phyloP scores from a whole-genome alignment of 1,139 yeast species.

The Pichia sp. region DNA sequence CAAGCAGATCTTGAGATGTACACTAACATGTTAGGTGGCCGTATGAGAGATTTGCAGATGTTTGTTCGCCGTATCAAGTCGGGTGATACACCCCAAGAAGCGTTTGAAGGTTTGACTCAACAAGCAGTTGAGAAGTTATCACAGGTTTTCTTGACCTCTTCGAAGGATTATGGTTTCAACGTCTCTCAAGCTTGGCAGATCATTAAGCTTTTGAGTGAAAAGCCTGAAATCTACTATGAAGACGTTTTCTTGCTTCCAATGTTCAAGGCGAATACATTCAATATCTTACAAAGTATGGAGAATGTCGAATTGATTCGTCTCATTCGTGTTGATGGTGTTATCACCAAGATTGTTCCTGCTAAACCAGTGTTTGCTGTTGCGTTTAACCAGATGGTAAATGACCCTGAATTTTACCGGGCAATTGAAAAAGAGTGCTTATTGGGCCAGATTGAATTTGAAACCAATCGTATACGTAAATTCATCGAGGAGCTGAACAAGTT shows the following conservation, averaged over 20 bases:
- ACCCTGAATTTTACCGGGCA: conserved; percentile 47
- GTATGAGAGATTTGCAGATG: conserved; percentile 89
- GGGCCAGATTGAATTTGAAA: conserved; percentile 51
- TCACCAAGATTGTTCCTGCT: conserved; percentile 63
- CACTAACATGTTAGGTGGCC: conserved; percentile 79
- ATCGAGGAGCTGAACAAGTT: conserved; percentile 69
- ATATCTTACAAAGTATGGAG: conserved; percentile 63
- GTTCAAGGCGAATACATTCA: conserved; percentile 52
- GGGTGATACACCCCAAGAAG: conserved; percentile 76
- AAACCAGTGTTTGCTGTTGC: conserved; percentile 84
- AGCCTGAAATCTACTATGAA: conserved; percentile 39
- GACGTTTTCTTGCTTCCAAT: conserved; percentile 54
- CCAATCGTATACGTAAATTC: conserved; percentile 51
- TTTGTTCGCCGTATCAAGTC: conserved; percentile 80
- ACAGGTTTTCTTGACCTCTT: conserved; percentile 53
- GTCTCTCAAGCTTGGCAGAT: conserved; percentile 87
- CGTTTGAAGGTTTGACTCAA: conserved; percentile 68
- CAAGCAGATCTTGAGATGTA: conserved; percentile 41
- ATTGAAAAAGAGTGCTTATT: conserved; percentile 59
- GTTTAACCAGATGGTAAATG: conserved; percentile 55
- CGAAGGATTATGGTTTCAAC: conserved; percentile 42
- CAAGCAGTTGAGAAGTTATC: conserved; percentile 87
- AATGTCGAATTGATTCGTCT: conserved; percentile 69
- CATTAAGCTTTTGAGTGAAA: conserved; percentile 53
- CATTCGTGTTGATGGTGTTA: conserved; percentile 66